Percentiles rank a stretch among this genome's conserved stretches.
phyloP scores from a whole-genome alignment of 306 rosid species.

The Luffa aegyptiaca region DNA sequence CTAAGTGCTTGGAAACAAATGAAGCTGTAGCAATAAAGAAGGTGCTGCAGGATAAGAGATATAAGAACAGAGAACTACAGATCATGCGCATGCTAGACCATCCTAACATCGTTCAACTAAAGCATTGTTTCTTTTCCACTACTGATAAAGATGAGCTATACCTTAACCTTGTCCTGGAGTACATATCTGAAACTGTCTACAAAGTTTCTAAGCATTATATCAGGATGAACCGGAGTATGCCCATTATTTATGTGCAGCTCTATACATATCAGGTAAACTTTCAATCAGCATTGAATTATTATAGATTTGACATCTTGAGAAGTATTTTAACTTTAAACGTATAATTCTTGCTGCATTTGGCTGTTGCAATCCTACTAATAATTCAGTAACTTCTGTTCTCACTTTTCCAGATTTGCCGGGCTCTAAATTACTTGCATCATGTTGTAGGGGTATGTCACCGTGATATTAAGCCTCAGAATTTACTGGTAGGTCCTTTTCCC shows the following conservation, averaged over 20 bases:
- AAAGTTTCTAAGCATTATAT: conserved; percentile 60
- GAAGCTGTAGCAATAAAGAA: conserved; percentile 83
- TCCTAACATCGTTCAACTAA: conserved; percentile 62
- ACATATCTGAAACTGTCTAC: conserved; percentile 72
- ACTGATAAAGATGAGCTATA: conserved; percentile 81
- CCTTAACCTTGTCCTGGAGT: conserved; percentile 92
- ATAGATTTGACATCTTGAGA: not conserved
- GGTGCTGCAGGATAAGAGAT: conserved; percentile 91
- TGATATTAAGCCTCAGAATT: conserved; percentile 90
- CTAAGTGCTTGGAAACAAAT: conserved; percentile 80
- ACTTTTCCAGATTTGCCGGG: conserved; percentile 80
- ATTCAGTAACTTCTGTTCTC: conserved; percentile 10
- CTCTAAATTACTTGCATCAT: conserved; percentile 66
- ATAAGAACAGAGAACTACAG: conserved; percentile 86
- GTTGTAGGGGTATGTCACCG: conserved; percentile 90
- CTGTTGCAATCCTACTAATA: not conserved
- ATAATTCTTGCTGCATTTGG: not conserved
- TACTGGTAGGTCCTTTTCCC: conserved; percentile 40
- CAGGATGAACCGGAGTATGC: conserved; percentile 54
- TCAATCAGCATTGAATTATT: not conserved
- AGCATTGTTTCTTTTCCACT: conserved; percentile 84
- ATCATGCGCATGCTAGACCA: conserved; percentile 77
- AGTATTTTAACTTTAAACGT: not conserved
- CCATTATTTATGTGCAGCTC: conserved; percentile 58
- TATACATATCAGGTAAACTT: conserved; percentile 69